Evolutionary conservation across 2,329 filamentous ascomycete species (phyloP).

Genomic region (Thermomyces lanuginosus): DNA sequence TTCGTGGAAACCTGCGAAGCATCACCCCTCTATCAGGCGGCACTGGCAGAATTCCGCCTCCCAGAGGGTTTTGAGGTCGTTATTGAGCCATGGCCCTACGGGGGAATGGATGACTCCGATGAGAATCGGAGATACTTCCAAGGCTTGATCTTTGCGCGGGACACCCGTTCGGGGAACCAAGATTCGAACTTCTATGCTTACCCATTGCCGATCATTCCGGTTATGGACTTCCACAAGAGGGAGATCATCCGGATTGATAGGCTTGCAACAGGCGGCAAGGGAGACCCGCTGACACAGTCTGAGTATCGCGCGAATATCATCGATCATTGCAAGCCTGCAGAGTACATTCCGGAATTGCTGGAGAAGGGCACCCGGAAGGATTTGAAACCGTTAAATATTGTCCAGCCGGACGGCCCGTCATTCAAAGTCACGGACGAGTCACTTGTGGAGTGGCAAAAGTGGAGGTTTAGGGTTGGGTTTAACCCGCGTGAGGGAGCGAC

Average conservation of each 20-base stretch:
- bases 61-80: constrained; percentile 41
- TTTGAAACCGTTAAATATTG: constrained; percentile 48
- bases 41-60: constrained; percentile 35
- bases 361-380: constrained; percentile 30
- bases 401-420: constrained; percentile 49
- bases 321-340: constrained; percentile 35
- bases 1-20: constrained; percentile 35
- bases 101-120: constrained; percentile 33
- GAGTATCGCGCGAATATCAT: constrained; percentile 32
- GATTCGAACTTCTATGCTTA: constrained; percentile 49
- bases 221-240: constrained; percentile 42
- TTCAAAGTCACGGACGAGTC: constrained; percentile 42
- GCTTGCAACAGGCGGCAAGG: constrained; percentile 35
- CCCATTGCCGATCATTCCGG: constrained; percentile 35
- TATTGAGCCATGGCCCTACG: constrained; percentile 42
- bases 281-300: constrained; percentile 31
- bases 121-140: constrained; percentile 38
- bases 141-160: constrained; percentile 35
- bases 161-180: constrained; percentile 25
- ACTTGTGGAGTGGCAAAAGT: constrained; percentile 49
- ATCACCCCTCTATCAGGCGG: constrained; percentile 37
- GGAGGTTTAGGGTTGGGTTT: constrained; percentile 45
- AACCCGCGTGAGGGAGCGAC: constrained; percentile 51
- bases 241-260: constrained; percentile 42
- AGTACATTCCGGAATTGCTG: constrained; percentile 38